phyloP scores from a whole-genome alignment of 2,329 filamentous ascomycete genomes.

The Cyphellophora europaea region DNA sequence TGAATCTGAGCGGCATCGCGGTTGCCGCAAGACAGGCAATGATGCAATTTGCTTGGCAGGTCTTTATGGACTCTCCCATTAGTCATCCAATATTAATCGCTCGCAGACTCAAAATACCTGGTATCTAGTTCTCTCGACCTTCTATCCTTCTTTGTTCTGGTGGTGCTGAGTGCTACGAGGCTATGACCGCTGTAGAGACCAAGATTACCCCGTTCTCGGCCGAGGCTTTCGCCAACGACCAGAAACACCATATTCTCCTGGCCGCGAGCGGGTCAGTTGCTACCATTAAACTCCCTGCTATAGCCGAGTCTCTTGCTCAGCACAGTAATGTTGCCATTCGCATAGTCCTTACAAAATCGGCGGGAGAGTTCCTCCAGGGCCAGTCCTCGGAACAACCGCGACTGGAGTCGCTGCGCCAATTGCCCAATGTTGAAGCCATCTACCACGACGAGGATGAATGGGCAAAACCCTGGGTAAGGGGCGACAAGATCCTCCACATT shows the following conservation, averaged over 20 bases:
- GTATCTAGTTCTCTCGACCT: too few species aligned
- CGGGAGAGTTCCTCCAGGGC: constrained; percentile 64
- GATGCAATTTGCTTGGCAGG: too few species aligned
- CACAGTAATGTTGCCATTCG: constrained; percentile 62
- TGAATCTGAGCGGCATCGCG: too few species aligned
- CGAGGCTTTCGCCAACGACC: constrained; percentile 28
- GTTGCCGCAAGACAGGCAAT: too few species aligned
- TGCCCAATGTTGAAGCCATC: constrained; percentile 69
- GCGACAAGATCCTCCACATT: constrained; percentile 79
- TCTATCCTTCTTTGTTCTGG: too few species aligned
- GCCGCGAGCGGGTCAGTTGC: constrained; percentile 69
- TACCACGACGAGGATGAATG: constrained; percentile 85
- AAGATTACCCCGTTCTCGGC: constrained; percentile 19
- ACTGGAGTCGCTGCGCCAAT: constrained; percentile 45
- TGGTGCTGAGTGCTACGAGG: too few species aligned
- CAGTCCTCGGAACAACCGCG: constrained; percentile 70
- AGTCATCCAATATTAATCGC: too few species aligned
- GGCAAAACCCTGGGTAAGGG: constrained; percentile 65
- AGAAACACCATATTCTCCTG: constrained; percentile 54
- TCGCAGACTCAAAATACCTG: too few species aligned
- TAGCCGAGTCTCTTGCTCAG: constrained; percentile 42
- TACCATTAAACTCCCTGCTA: constrained; percentile 70
- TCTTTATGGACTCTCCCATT: too few species aligned
- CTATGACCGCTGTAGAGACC: too few species aligned
- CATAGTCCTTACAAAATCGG: constrained; percentile 68